These are phyloP conservation scores for Homolaphlyctis polyrhiza DNA, from an alignment of 371 early-diverging fungal species.

Conservation along the genomic window DNA sequence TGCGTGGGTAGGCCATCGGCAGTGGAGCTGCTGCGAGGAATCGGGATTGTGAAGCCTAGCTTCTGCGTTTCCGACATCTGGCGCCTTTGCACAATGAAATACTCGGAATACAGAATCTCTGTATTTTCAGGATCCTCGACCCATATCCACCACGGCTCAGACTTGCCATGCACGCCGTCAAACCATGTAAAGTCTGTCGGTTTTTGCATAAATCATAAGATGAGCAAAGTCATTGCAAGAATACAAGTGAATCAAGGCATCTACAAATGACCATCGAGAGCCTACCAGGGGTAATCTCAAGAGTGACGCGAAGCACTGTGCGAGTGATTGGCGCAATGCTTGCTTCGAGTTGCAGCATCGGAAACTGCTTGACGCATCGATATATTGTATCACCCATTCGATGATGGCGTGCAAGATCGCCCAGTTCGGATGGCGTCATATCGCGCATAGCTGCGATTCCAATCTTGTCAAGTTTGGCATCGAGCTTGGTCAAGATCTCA, in stretches of 20 bases:
- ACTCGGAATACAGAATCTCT: slow-evolving; percentile 64
- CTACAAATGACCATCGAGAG: too few relatives aligned
- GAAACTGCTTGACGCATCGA: slow-evolving; percentile 77
- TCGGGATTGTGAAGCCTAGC: slow-evolving; percentile 77
- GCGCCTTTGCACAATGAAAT: slow-evolving; percentile 44
- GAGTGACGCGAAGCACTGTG: slow-evolving; percentile 76
- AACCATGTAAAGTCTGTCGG: slow-evolving; percentile 85
- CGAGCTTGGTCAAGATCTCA: slow-evolving; percentile 73
- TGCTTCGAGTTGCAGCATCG: slow-evolving; percentile 70
- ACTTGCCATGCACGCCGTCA: slow-evolving; percentile 79
- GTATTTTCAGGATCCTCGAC: slow-evolving; percentile 74
- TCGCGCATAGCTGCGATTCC: slow-evolving; percentile 72
- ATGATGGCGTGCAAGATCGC: slow-evolving; percentile 74
- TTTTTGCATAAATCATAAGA: too few relatives aligned
- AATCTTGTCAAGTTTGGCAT: slow-evolving; percentile 26
- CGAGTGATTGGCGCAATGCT: slow-evolving; percentile 84
- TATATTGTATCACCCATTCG: slow-evolving; percentile 73
- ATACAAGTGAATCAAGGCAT: too few relatives aligned
- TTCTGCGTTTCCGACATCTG: slow-evolving; percentile 33
- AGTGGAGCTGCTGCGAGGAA: slow-evolving; percentile 40
- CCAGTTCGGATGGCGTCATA: slow-evolving; percentile 79
- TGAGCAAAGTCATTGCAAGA: not conserved
- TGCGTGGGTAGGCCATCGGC: slow-evolving; percentile 84
- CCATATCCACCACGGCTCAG: slow-evolving; percentile 94
- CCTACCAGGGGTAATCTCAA: slow-evolving; percentile 55